Evolutionary conservation across 306 rosid genomes (phyloP).

Genomic region (Dryas alaskensis): DNA sequence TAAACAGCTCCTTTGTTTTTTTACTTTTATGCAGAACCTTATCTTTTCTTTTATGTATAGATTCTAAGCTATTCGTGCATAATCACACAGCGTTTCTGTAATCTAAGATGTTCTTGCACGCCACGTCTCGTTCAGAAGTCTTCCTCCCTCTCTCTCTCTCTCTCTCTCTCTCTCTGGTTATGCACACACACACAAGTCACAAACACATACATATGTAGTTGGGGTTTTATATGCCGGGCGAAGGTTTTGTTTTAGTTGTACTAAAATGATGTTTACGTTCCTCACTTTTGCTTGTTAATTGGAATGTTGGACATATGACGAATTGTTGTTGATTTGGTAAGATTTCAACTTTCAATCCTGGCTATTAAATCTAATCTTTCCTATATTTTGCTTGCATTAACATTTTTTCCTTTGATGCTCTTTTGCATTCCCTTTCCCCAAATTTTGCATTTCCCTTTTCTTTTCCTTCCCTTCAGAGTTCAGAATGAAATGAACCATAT

Average conservation of each 20-base stretch:
- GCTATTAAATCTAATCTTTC: background rate
- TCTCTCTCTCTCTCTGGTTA: background rate
- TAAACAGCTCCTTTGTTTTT: background rate
- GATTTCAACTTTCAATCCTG: background rate
- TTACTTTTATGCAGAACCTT: background rate
- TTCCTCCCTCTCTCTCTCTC: too few species aligned
- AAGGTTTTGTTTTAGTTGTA: background rate
- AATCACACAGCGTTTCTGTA: background rate
- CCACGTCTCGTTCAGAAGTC: background rate
- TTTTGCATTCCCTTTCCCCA: background rate
- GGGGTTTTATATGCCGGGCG: background rate
- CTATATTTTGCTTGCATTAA: background rate
- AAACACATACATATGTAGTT: too few species aligned
- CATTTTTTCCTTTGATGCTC: too few species aligned
- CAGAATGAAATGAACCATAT: background rate
- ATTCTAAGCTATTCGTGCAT: background rate
- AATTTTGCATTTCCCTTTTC: background rate
- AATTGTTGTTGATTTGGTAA: background rate
- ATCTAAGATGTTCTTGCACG: background rate
- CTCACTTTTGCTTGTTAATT: background rate
- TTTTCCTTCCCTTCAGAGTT: too few species aligned
- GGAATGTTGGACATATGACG: background rate
- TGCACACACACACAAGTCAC: too few species aligned
- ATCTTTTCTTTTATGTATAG: background rate
- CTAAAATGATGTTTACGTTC: too few species aligned